Conservation (phyloP, 305 asterid species). For the Coffea humblotiana region DNA sequence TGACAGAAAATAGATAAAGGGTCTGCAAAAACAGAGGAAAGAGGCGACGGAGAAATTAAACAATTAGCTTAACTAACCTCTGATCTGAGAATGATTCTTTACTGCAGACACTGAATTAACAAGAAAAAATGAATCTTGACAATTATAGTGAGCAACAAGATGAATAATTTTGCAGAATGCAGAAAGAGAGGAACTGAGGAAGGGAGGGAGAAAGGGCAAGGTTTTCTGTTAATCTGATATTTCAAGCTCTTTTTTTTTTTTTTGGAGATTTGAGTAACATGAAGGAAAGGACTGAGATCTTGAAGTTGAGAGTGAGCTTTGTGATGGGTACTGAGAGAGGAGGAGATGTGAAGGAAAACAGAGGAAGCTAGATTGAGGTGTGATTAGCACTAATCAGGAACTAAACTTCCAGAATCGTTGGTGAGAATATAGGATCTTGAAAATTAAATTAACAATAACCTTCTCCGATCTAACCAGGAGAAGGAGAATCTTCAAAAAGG, state of each 20-base stretch:
- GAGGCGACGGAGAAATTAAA: constrained; percentile 5
- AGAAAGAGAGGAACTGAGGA: background rate
- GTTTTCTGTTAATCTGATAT: background rate
- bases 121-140: constrained; percentile 37
- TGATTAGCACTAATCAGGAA: background rate
- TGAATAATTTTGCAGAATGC: background rate
- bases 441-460: too few relatives aligned
- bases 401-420: too few relatives aligned
- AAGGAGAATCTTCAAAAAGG: too few relatives aligned
- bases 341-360: background rate
- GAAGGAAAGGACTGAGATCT: constrained; percentile 32
- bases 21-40: background rate
- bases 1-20: constrained; percentile 10
- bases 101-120: constrained; percentile 19
- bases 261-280: background rate
- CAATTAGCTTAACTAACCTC: constrained; percentile 34
- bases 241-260: background rate
- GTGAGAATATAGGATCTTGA: too few relatives aligned
- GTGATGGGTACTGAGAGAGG: background rate
- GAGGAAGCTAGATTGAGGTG: background rate
- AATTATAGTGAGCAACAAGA: constrained; percentile 13
- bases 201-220: background rate
- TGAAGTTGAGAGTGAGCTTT: constrained; percentile 16
- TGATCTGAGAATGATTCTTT: constrained; percentile 33
- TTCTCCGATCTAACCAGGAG: too few relatives aligned